These are phyloP conservation scores for Coemansia sp. DNA, from an alignment of 371 early-diverging fungal genomes.

Conservation along the genomic window DNA sequence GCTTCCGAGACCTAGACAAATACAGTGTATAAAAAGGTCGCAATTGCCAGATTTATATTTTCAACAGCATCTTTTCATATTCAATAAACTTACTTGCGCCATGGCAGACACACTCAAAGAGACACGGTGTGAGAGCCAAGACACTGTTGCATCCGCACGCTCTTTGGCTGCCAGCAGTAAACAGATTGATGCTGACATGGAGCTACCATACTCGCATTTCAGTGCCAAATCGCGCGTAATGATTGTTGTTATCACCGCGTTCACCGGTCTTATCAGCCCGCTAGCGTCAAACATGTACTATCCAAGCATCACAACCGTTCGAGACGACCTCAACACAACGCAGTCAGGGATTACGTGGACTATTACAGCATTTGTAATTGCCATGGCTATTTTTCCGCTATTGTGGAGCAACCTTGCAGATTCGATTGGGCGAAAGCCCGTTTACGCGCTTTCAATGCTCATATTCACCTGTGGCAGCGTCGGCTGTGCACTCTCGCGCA, in stretches of 20 bases:
- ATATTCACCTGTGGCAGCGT: slow-evolving; percentile 63
- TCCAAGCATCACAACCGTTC: slow-evolving; percentile 43
- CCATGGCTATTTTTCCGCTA: slow-evolving; percentile 54
- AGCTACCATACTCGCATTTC: slow-evolving; percentile 49
- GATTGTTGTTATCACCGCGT: slow-evolving; percentile 45
- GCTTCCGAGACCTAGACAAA: not conserved
- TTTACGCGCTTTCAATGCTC: slow-evolving; percentile 62
- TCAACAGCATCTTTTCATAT: not conserved
- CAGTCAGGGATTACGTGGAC: slow-evolving; percentile 48
- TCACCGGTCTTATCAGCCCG: slow-evolving; percentile 52
- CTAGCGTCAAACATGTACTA: slow-evolving; percentile 51
- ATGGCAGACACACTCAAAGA: slow-evolving; percentile 1
- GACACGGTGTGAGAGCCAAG: not conserved
- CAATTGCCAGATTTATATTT: not conserved
- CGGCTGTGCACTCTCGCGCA: slow-evolving; percentile 63
- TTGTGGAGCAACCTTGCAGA: slow-evolving; percentile 74
- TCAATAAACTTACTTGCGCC: not conserved
- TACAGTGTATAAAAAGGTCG: not conserved
- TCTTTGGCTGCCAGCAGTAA: not conserved
- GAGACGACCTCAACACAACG: slow-evolving; percentile 45
- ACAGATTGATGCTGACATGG: not conserved
- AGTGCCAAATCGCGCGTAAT: slow-evolving; percentile 10
- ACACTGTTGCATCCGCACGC: not conserved
- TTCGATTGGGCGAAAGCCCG: slow-evolving; percentile 60
- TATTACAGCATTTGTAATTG: slow-evolving; percentile 41